phyloP scores from a whole-genome alignment of 1,139 yeast genomes.

The Pichia kudriavzevii region DNA sequence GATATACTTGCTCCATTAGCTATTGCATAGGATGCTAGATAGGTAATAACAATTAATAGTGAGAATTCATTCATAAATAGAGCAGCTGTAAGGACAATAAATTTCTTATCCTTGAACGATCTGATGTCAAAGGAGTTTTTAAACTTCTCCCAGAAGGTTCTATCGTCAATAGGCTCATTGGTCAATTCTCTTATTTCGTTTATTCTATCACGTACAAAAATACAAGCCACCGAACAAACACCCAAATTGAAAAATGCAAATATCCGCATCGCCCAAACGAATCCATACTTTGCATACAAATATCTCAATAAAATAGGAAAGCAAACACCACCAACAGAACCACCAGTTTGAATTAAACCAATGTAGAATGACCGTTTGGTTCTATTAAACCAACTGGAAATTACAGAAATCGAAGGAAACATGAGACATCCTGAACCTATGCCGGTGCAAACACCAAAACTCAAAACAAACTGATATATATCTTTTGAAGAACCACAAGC shows the following conservation, averaged over 20 bases:
- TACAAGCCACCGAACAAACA: conserved; percentile 31
- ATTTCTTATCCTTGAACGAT: conserved; percentile 35
- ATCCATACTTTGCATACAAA: conserved; percentile 45
- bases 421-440: conserved; percentile 50
- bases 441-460: conserved; percentile 47
- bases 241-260: conserved; percentile 46
- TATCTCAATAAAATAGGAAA: conserved; percentile 52
- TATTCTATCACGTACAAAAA: conserved; percentile 43
- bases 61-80: conserved; percentile 25
- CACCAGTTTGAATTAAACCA: conserved; percentile 56
- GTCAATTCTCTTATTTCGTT: conserved; percentile 24
- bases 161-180: conserved; percentile 10
- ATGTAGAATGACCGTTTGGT: conserved; percentile 46
- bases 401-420: conserved; percentile 44
- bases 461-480: conserved; percentile 42
- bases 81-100: conserved; percentile 24
- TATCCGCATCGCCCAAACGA: conserved; percentile 53
- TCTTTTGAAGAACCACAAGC: conserved; percentile 18
- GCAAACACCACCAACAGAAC: conserved; percentile 53
- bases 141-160: conserved; percentile 33
- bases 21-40: conserved; percentile 46
- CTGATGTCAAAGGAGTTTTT: conserved; percentile 37
- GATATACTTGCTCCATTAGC: conserved; percentile 44
- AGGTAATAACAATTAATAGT: conserved; percentile 29
- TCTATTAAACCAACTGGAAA: conserved; percentile 24